A percentile compares a stretch with the other conserved stretches of the same genome.
These are phyloP conservation scores for Lineolata rhizophorae DNA, from an alignment of 495 filamentous ascomycete genomes.

Conservation along the genomic window DNA sequence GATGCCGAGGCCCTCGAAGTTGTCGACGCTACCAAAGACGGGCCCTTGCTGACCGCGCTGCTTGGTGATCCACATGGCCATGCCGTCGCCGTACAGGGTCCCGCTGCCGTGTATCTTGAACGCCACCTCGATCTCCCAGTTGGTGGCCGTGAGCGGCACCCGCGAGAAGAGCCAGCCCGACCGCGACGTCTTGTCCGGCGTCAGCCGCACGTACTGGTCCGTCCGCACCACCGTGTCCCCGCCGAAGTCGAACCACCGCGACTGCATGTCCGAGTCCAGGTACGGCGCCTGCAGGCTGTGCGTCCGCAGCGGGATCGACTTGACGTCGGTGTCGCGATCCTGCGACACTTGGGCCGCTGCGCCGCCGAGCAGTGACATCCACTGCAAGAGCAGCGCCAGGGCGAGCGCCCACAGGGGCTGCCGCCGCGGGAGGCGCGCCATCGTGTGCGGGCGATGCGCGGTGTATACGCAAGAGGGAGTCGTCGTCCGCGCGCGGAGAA, in stretches of 20 bases:
- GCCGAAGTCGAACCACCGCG: slow-evolving; percentile 98
- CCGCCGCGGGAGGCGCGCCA: no score
- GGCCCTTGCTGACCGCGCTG: slow-evolving; percentile 60
- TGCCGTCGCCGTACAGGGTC: slow-evolving; percentile 86
- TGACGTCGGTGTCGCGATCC: slow-evolving; percentile 6
- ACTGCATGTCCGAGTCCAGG: slow-evolving; percentile 94
- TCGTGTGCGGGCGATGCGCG: no score
- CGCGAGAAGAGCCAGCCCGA: slow-evolving; percentile 84
- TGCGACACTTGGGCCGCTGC: no score
- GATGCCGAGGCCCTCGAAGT: slow-evolving; percentile 84
- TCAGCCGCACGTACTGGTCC: slow-evolving; percentile 89
- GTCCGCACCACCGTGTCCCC: slow-evolving; percentile 84
- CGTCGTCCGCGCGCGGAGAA: no score
- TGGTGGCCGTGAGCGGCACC: slow-evolving; percentile 88
- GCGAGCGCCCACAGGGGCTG: no score
- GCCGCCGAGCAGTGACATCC: no score
- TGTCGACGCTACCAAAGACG: slow-evolving; percentile 75
- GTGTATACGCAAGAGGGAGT: no score
- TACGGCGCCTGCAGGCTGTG: slow-evolving; percentile 37
- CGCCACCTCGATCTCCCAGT: slow-evolving; percentile 97
- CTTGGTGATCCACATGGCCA: slow-evolving; percentile 97
- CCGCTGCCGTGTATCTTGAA: slow-evolving; percentile 73
- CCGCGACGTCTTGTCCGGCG: slow-evolving; percentile 73
- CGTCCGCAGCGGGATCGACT: background rate
- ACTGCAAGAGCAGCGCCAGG: no score